These are phyloP conservation scores for Hypholoma fasciculare DNA, from an alignment of 768 basidiomycete species.

Conservation along the genomic window DNA sequence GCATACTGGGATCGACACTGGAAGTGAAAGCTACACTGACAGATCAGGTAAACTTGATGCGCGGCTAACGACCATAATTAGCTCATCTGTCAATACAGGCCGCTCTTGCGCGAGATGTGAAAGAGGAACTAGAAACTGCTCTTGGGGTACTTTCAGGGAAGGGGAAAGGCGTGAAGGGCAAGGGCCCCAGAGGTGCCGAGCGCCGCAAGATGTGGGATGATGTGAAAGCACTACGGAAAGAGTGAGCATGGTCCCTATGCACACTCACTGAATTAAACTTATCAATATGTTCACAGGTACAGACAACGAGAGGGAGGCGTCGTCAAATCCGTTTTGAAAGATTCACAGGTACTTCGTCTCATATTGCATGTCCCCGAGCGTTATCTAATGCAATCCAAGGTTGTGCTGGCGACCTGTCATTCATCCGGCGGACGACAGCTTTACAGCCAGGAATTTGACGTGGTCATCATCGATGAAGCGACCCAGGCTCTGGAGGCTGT, in stretches of 20 bases:
- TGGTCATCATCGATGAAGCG: constrained; percentile 96
- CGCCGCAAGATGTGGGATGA: constrained; percentile 87
- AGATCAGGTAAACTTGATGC: constrained; percentile 47
- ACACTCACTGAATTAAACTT: not conserved
- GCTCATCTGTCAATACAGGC: constrained; percentile 47
- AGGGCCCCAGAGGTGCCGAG: constrained; percentile 68
- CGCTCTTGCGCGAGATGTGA: constrained; percentile 84
- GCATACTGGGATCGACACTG: constrained; percentile 65
- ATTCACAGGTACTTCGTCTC: constrained; percentile 59
- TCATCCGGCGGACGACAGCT: constrained; percentile 87
- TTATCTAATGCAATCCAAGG: constrained; percentile 32
- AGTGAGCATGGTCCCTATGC: constrained; percentile 48
- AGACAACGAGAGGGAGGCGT: constrained; percentile 86
- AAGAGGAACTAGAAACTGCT: constrained; percentile 75
- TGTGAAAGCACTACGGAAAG: constrained; percentile 84
- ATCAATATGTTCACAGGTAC: constrained; percentile 51
- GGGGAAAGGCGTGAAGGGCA: constrained; percentile 74
- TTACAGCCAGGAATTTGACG: constrained; percentile 78
- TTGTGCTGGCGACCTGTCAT: constrained; percentile 94
- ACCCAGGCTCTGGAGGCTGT: constrained; percentile 97
- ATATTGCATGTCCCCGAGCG: not conserved
- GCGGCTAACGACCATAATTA: not conserved
- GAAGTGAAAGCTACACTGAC: constrained; percentile 74
- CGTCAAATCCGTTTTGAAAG: constrained; percentile 74
- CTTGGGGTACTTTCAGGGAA: constrained; percentile 68